These are phyloP conservation scores for Brettanomyces anomalus DNA, from an alignment of 805 yeast genomes.

Conservation along the genomic window DNA sequence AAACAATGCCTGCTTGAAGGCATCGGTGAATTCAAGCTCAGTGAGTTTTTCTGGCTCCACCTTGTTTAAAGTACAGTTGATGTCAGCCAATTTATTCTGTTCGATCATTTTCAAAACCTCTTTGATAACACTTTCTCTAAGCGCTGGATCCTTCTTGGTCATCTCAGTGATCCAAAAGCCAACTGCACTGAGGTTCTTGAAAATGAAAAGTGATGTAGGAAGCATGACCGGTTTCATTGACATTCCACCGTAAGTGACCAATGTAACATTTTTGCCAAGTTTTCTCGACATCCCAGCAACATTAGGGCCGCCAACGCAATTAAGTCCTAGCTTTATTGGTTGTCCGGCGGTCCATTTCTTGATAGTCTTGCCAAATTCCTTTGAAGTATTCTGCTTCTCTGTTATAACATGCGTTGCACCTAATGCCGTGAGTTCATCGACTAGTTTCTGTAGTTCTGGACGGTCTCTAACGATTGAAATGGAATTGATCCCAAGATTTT, in stretches of 20 bases:
- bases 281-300: conserved; percentile 78
- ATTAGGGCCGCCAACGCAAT: conserved; percentile 90
- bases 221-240: conserved; percentile 88
- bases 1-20: conserved; percentile 35
- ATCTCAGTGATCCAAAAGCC: conserved; percentile 92
- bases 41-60: conserved; percentile 23
- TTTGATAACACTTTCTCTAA: conserved; percentile 45
- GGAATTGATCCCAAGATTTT: conserved; percentile 69
- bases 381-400: conserved; percentile 71
- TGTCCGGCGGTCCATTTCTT: conserved; percentile 42
- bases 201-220: conserved; percentile 83
- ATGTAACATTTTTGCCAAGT: conserved; percentile 59
- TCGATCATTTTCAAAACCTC: conserved; percentile 51
- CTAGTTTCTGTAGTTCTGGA: conserved; percentile 56
- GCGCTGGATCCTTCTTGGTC: conserved; percentile 48
- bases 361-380: conserved; percentile 53
- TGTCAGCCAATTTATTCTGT: conserved; percentile 42
- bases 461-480: conserved; percentile 85
- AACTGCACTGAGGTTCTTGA: conserved; percentile 73
- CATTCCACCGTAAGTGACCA: conserved; percentile 97
- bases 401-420: conserved; percentile 91
- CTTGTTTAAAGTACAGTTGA: conserved; percentile 34
- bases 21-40: conserved; percentile 33
- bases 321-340: conserved; percentile 68
- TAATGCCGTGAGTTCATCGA: conserved; percentile 41